Evolutionary conservation across 352 stramenopile species (phyloP), one percentile per base, ranked within the genome.

Genomic region (Pythium graminicola): DNA sequence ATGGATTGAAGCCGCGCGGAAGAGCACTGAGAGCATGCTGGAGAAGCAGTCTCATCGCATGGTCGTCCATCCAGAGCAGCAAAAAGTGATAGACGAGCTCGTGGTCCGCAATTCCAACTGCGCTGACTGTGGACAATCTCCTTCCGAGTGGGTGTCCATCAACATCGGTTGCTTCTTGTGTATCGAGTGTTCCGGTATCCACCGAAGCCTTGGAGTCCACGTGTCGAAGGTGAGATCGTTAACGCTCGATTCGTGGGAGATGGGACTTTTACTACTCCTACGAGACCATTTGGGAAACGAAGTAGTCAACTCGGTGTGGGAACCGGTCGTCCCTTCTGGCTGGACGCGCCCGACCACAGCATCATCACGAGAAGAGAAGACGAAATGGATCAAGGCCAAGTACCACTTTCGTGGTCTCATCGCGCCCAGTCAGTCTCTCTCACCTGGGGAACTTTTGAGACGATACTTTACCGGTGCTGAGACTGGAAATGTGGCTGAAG

Each of bases 171-270:
- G 95, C 42, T 71, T 98, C 20, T 64, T 99, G 29, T 99, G 96
- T 61, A 98, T 99, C 59, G 86, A 98, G 62, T 99, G 96, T 64
- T 97, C 85, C 32, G 96, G 93, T 14, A 97, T 99, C 32, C 96
- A 99, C 57, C 81, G 96, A 33, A 97, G 82, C 54, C 76, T 99
- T 16, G 96, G 96, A 41, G 92, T 98, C 3, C 96, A 99, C 72
- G 88, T 98, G 26, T 98, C 92, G 33, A 98, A 98, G 70, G 89
- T 99, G 35, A 76, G 93, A n/a, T 96, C 86, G 26, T 56, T 97
- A 14, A 72, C 75, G 4, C 69, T 97, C 20, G 89, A 97, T 59
- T 92, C 82, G 20, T 94, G 86, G 85, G 83, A 94, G 42, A 88
- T 94, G 78, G 49, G 70, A 6, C 62, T 92, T 5, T 52, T 94